Evolutionary conservation across 805 yeast genomes (phyloP).

Genomic region (Henningerozyma blattae): DNA sequence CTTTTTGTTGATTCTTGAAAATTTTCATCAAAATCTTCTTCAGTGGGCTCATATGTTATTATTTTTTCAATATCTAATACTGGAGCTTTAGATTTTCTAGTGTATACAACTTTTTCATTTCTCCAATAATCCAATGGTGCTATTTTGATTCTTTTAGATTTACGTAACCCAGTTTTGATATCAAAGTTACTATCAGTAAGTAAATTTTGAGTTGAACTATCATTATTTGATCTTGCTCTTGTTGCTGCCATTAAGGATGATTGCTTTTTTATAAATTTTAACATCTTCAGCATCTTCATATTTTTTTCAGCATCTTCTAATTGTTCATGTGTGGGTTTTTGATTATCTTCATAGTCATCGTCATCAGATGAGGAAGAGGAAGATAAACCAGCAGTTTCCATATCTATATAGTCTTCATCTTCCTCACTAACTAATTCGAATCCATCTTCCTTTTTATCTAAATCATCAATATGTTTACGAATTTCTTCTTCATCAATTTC

Average conservation of each 20-base stretch:
- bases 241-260: no score
- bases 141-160: constrained; percentile 54
- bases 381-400: constrained; percentile 4
- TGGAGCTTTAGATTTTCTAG: constrained; percentile 26
- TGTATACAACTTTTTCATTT: constrained; percentile 62
- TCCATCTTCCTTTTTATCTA: constrained; percentile 7
- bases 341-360: constrained; percentile 3
- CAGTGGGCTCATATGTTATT: constrained; percentile 29
- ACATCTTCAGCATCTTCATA: no score
- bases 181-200: neutral
- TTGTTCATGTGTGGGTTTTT: neutral
- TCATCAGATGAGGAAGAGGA: constrained; percentile 2
- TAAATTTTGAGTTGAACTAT: constrained; percentile 1
- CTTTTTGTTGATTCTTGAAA: constrained; percentile 3
- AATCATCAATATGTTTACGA: no score
- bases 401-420: constrained; percentile 25
- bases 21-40: constrained; percentile 18
- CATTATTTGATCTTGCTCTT: no score
- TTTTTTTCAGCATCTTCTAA: neutral
- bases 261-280: no score
- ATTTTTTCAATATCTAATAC: constrained; percentile 50
- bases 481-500: neutral
- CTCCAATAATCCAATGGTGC: constrained; percentile 78
- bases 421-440: constrained; percentile 13
- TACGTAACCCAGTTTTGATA: constrained; percentile 32